Evolutionary conservation across 2,329 filamentous ascomycete species (phyloP).

Genomic region (Colletotrichum orchidophilum): DNA sequence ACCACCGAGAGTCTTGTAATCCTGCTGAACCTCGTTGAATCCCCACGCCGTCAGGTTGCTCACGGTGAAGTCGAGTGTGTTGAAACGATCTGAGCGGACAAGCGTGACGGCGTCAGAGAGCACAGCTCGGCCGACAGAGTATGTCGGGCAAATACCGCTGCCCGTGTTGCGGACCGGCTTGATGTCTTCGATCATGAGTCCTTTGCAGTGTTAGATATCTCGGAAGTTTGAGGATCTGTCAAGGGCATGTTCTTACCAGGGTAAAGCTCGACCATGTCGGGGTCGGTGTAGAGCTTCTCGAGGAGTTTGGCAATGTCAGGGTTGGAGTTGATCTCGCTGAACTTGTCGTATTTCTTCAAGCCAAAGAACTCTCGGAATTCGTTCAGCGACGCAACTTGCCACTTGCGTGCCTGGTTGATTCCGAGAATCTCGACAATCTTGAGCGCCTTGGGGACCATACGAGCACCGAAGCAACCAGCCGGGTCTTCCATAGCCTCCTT

Average conservation of each 20-base stretch:
- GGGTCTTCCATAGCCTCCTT: conserved; percentile 68
- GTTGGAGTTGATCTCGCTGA: conserved; percentile 68
- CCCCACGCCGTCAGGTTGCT: conserved; percentile 55
- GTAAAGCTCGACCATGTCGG: conserved; percentile 75
- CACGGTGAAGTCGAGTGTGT: conserved; percentile 59
- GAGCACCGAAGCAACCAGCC: conserved; percentile 67
- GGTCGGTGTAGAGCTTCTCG: conserved; percentile 68
- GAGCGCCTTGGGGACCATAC: conserved; percentile 66
- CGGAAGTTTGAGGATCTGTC: neutral
- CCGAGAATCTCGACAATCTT: conserved; percentile 70
- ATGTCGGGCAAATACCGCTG: conserved; percentile 61
- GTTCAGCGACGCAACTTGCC: conserved; percentile 70
- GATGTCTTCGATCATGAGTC: conserved; percentile 66
- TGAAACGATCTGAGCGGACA: conserved; percentile 68
- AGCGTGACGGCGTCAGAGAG: conserved; percentile 68
- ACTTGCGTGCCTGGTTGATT: conserved; percentile 69
- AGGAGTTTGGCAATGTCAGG: conserved; percentile 64
- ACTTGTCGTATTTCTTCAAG: conserved; percentile 63
- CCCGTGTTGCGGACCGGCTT: conserved; percentile 62
- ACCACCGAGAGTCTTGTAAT: conserved; percentile 50
- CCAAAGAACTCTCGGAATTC: conserved; percentile 73
- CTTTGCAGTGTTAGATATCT: neutral
- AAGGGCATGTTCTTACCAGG: conserved; percentile 56
- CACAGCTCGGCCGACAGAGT: conserved; percentile 64
- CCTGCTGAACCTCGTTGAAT: conserved; percentile 49